phyloP scores from a whole-genome alignment of 1,284 basidiomycete species.

The Gymnopus androsaceus region DNA sequence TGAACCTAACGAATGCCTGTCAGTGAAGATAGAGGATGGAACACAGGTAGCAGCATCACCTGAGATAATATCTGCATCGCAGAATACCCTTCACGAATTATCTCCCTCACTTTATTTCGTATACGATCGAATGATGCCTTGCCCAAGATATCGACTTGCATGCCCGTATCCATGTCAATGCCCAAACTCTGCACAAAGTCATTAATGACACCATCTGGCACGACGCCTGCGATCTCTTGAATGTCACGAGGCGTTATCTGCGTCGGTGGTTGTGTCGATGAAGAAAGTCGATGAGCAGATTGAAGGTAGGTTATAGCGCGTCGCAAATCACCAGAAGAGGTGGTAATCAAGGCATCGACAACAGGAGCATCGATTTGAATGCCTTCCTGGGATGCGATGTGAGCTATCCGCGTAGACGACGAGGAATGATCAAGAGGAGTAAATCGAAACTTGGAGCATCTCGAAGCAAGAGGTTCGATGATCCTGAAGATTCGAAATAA shows the following conservation, averaged over 20 bases:
- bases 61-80: slow-evolving; percentile 89
- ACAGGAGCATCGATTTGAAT: slow-evolving; percentile 55
- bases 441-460: slow-evolving; percentile 99
- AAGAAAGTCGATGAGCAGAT: slow-evolving; percentile 86
- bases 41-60: slow-evolving; percentile 45
- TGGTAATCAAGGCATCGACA: slow-evolving; percentile 72
- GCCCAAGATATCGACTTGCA: slow-evolving; percentile 48
- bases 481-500: slow-evolving; percentile 62
- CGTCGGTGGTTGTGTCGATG: slow-evolving; percentile 68
- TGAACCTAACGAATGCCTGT: slow-evolving; percentile 65
- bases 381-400: slow-evolving; percentile 75
- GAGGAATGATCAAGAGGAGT: slow-evolving; percentile 85
- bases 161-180: slow-evolving; percentile 60
- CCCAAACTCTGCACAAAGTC: slow-evolving; percentile 77
- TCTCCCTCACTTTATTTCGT: slow-evolving; percentile 68
- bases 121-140: slow-evolving; percentile 69
- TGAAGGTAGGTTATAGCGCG: slow-evolving; percentile 99
- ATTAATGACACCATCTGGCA: slow-evolving; percentile 76
- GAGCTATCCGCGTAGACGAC: slow-evolving; percentile 74
- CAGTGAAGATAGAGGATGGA: not conserved
- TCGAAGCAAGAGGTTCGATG: slow-evolving; percentile 97
- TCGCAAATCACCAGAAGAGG: slow-evolving; percentile 91
- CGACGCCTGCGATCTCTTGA: slow-evolving; percentile 96
- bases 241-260: slow-evolving; percentile 77
- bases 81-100: slow-evolving; percentile 90